Evolutionary conservation across 2,329 filamentous ascomycete genomes (phyloP).

Genomic region (Venturia effusa): DNA sequence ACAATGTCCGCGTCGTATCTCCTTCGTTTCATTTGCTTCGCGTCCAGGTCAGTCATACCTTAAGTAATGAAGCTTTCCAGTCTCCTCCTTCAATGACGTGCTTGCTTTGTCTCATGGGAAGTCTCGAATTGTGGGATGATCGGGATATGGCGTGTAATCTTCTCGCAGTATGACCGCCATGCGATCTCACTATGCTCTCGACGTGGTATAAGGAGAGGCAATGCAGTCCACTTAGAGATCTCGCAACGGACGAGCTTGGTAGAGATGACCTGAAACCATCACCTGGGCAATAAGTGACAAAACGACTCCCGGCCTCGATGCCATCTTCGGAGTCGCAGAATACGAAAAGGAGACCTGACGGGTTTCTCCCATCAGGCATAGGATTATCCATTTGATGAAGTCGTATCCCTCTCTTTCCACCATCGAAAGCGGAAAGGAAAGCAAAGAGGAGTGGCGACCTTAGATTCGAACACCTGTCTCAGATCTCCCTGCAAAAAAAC

Average conservation of each 20-base stretch:
- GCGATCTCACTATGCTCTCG: no score
- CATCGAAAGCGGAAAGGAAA: neutral
- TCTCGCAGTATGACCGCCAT: no score
- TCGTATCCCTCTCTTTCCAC: neutral
- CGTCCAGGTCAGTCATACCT: no score
- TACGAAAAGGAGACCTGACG: neutral
- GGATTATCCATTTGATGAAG: neutral
- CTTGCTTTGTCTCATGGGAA: no score
- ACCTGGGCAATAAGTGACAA: neutral
- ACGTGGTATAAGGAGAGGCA: no score
- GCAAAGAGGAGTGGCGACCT: neutral
- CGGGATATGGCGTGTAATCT: no score
- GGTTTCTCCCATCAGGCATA: neutral
- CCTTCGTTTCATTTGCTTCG: no score
- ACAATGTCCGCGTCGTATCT: no score
- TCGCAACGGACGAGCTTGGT: neutral
- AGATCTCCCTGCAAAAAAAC: constrained; percentile 40
- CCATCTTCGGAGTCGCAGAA: neutral
- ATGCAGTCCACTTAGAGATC: no score
- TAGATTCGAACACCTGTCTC: neutral
- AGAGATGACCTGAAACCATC: neutral
- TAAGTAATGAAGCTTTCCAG: no score
- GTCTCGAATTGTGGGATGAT: no score
- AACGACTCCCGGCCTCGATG: neutral
- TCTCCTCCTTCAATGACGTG: no score